phyloP scores from a whole-genome alignment of 1,139 yeast species.

The Schizosaccharomyces versatilis region DNA sequence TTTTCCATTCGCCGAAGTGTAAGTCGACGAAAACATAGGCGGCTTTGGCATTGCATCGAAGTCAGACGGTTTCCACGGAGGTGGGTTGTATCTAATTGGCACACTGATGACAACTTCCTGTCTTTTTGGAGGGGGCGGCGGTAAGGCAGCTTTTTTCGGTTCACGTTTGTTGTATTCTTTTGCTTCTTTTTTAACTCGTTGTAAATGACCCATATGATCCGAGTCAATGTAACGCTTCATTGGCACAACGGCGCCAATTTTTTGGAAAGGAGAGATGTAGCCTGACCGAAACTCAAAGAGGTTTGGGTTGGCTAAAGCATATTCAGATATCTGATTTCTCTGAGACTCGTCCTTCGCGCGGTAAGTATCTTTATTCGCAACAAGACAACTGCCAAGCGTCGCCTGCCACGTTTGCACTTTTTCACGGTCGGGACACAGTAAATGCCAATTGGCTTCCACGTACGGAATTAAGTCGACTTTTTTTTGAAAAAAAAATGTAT shows the following conservation, averaged over 20 bases:
- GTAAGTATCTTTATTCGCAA: slow-evolving; percentile 7
- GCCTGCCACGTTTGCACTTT: slow-evolving; percentile 8
- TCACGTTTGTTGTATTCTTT: background rate
- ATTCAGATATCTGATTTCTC: slow-evolving; percentile 9
- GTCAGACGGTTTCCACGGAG: slow-evolving; percentile 15
- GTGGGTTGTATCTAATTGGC: slow-evolving; percentile 12
- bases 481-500: slow-evolving; percentile 5
- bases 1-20: slow-evolving; percentile 5
- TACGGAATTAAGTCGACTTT: slow-evolving; percentile 10
- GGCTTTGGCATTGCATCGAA: slow-evolving; percentile 14
- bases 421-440: slow-evolving; percentile 3
- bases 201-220: background rate
- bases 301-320: slow-evolving; percentile 8
- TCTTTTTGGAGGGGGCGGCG: background rate
- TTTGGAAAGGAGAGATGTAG: slow-evolving; percentile 4
- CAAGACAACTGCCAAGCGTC: slow-evolving; percentile 6
- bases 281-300: slow-evolving; percentile 9
- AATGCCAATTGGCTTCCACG: slow-evolving; percentile 6
- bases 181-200: background rate
- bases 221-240: background rate
- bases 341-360: slow-evolving; percentile 9
- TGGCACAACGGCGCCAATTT: slow-evolving; percentile 4
- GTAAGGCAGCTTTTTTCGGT: background rate
- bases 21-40: slow-evolving; percentile 13
- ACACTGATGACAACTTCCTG: background rate